A percentile compares a stretch with the other conserved stretches of the same genome.
Conservation (phyloP, 345 rosid species). For the Acer negundo region DNA sequence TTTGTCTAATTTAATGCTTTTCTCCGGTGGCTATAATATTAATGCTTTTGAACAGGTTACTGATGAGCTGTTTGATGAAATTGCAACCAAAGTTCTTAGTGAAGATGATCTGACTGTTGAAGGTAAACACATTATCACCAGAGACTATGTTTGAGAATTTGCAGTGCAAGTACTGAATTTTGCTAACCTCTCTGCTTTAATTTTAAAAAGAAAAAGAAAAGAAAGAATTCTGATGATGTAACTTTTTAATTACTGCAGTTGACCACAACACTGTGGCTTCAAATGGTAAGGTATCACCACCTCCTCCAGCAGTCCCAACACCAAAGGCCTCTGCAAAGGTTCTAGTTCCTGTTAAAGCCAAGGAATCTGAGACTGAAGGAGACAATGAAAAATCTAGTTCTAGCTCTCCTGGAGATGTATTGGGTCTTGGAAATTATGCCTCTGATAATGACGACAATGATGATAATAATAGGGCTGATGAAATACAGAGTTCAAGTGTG, state of each 20-base stretch:
- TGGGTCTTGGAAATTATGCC: slow-evolving; percentile 94
- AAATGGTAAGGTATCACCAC: slow-evolving; percentile 41
- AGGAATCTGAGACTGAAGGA: slow-evolving; percentile 38
- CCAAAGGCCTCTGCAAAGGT: slow-evolving; percentile 57
- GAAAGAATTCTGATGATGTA: background rate
- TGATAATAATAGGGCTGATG: slow-evolving; percentile 43
- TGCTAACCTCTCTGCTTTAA: background rate
- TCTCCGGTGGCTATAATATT: slow-evolving; percentile 21
- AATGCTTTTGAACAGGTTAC: slow-evolving; percentile 67
- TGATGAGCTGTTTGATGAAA: slow-evolving; percentile 92
- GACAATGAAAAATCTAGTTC: slow-evolving; percentile 55
- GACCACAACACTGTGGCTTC: slow-evolving; percentile 35
- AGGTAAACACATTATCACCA: slow-evolving; percentile 44
- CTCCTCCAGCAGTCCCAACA: slow-evolving; percentile 36
- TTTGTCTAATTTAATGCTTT: slow-evolving; percentile 16
- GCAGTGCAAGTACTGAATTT: slow-evolving; percentile 16
- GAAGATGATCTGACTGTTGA: slow-evolving; percentile 66
- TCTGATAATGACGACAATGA: slow-evolving; percentile 69
- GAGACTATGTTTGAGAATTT: slow-evolving; percentile 6
- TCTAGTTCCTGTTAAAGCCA: slow-evolving; percentile 45
- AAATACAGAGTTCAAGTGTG: slow-evolving; percentile 44
- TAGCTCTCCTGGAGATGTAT: slow-evolving; percentile 63
- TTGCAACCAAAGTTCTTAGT: slow-evolving; percentile 81
- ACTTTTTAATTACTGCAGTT: slow-evolving; percentile 38
- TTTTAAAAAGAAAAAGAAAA: background rate